Evolutionary conservation across 2,329 filamentous ascomycete species (phyloP).

Genomic region (Alternaria sp.): DNA sequence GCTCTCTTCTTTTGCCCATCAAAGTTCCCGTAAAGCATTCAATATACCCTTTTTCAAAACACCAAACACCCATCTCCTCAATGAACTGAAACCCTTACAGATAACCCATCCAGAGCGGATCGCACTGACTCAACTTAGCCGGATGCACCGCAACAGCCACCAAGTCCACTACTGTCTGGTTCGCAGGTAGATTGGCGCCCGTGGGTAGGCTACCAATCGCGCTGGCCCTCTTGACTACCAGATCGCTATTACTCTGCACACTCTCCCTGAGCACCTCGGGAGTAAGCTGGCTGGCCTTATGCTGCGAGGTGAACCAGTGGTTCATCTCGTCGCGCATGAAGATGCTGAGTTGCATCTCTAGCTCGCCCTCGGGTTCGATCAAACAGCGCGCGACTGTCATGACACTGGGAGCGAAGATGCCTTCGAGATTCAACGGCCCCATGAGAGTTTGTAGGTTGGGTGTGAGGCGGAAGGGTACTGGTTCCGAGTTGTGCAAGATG

Average conservation of each 20-base stretch:
- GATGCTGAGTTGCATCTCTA: conserved; percentile 92
- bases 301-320: conserved; percentile 88
- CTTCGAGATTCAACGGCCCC: conserved; percentile 93
- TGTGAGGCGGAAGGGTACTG: conserved; percentile 95
- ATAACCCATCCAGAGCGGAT: conserved; percentile 98
- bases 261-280: conserved; percentile 76
- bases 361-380: conserved; percentile 78
- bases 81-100: conserved; percentile 59
- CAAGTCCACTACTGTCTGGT: conserved; percentile 95
- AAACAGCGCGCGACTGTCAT: conserved; percentile 97
- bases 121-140: conserved; percentile 83
- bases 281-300: conserved; percentile 60
- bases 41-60: neutral
- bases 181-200: conserved; percentile 80
- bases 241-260: conserved; percentile 85
- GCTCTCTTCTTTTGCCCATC: neutral
- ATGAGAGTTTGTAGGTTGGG: conserved; percentile 96
- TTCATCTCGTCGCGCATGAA: conserved; percentile 99
- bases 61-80: neutral
- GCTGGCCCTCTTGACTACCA: conserved; percentile 88
- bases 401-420: conserved; percentile 91
- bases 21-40: neutral
- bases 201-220: conserved; percentile 79
- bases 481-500: conserved; percentile 92
- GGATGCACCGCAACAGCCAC: conserved; percentile 94